A percentile compares a stretch with the other conserved stretches of the same genome.
phyloP scores from a whole-genome alignment of 371 early-diverging fungal genomes.

The Dichotomocladium elegans region DNA sequence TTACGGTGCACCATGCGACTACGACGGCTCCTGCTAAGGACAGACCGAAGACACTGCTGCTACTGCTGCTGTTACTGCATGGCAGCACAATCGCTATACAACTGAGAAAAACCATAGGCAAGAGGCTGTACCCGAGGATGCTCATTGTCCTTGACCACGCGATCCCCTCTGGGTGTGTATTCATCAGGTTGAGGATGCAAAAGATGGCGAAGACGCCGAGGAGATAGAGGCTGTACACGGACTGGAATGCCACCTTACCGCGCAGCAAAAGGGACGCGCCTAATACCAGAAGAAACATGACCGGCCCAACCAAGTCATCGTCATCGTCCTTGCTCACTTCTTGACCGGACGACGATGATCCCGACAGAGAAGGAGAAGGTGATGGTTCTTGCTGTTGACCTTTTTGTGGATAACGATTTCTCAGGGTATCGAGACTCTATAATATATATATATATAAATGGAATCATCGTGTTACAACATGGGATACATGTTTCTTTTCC shows the following conservation, averaged over 20 bases:
- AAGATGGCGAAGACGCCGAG: background rate
- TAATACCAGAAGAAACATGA: background rate
- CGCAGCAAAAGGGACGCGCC: background rate
- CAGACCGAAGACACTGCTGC: background rate
- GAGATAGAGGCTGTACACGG: background rate
- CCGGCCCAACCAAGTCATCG: background rate
- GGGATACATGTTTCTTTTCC: no score
- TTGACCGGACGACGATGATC: no score
- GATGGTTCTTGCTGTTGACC: background rate
- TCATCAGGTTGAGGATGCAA: background rate
- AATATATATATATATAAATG: no score
- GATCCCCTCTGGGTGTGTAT: background rate
- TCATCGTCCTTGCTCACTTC: no score
- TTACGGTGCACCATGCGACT: background rate
- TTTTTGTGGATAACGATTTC: no score
- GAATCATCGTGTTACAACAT: no score
- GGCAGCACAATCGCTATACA: background rate
- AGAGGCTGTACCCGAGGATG: background rate
- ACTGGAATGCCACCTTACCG: background rate
- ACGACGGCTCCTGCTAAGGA: background rate
- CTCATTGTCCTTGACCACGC: background rate
- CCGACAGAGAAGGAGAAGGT: no score
- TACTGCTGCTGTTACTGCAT: no score
- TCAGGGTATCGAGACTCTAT: no score
- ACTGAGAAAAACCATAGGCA: background rate